phyloP scores from a whole-genome alignment of 768 basidiomycete genomes.

The Porpolomopsis calyptriformis region DNA sequence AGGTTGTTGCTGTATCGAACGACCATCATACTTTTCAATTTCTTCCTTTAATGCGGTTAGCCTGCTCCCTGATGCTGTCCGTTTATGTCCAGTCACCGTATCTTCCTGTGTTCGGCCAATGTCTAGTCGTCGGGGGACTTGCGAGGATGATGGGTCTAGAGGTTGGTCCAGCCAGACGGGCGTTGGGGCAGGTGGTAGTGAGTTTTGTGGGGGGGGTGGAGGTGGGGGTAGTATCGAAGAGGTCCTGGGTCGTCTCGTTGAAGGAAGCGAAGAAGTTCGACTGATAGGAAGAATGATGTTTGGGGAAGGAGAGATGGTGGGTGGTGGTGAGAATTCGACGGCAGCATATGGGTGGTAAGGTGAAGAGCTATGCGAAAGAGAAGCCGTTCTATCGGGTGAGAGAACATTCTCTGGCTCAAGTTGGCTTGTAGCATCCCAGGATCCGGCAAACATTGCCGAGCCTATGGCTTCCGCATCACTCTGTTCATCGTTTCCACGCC shows the following conservation, averaged over 20 bases:
- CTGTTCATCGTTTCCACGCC: slow-evolving; percentile 17
- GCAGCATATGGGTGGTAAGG: slow-evolving; percentile 43
- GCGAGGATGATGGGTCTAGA: slow-evolving; percentile 19
- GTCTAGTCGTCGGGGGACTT: slow-evolving; percentile 24
- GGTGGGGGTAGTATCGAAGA: slow-evolving; percentile 54
- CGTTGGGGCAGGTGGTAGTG: slow-evolving; percentile 50
- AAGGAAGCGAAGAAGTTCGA: slow-evolving; percentile 26
- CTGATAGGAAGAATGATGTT: slow-evolving; percentile 15
- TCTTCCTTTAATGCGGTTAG: slow-evolving; percentile 60
- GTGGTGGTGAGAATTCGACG: slow-evolving; percentile 28
- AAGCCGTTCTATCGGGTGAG: not conserved
- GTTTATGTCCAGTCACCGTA: slow-evolving; percentile 41
- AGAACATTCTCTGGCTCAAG: not conserved
- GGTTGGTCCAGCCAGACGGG: slow-evolving; percentile 19
- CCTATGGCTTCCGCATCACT: slow-evolving; percentile 33
- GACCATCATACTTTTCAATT: slow-evolving; percentile 27
- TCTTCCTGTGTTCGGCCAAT: slow-evolving; percentile 34
- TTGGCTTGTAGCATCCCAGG: not conserved
- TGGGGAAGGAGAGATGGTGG: slow-evolving; percentile 10
- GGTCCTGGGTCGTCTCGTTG: slow-evolving; percentile 38
- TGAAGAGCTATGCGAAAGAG: slow-evolving; percentile 16
- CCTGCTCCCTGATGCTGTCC: slow-evolving; percentile 45
- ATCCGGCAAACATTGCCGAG: slow-evolving; percentile 33
- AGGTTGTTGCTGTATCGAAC: slow-evolving; percentile 14
- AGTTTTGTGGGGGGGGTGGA: slow-evolving; percentile 51